phyloP scores from a whole-genome alignment of 106 monocot genomes.

The Posidonia australis region DNA sequence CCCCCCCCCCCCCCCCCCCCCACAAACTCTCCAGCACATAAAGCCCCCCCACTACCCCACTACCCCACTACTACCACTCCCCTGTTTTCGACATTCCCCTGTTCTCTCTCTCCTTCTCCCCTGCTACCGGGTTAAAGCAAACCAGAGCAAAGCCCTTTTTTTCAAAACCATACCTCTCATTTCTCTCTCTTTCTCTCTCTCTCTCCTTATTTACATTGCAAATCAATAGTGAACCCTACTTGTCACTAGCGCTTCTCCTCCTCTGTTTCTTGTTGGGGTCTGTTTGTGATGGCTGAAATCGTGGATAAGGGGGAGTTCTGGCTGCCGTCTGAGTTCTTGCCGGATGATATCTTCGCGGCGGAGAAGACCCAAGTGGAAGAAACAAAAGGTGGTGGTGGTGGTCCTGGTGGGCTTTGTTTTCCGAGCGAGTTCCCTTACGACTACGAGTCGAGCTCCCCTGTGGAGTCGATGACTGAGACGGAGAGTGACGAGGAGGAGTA shows the following conservation, averaged over 20 bases:
- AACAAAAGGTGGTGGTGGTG: neutral
- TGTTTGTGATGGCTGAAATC: neutral
- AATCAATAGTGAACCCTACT: no score
- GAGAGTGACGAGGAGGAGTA: constrained; percentile 11
- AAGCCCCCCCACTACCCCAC: neutral
- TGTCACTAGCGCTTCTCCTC: neutral
- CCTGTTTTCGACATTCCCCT: constrained; percentile 2
- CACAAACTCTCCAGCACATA: no score
- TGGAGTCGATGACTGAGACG: constrained; percentile 2
- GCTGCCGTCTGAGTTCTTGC: constrained; percentile 17
- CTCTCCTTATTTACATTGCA: neutral
- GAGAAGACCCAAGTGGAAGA: neutral
- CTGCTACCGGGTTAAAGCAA: neutral
- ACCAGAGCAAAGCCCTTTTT: neutral
- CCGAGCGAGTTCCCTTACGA: constrained; percentile 8
- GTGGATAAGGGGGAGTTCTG: constrained; percentile 4
- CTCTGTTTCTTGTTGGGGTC: neutral
- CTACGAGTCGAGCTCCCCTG: constrained; percentile 7
- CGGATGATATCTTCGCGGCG: constrained; percentile 8
- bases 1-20: no score
- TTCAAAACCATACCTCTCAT: neutral
- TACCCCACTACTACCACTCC: neutral
- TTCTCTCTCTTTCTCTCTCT: neutral
- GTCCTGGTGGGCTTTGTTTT: neutral
- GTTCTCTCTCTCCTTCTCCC: neutral